Percentiles rank a stretch among this genome's conserved stretches.
phyloP scores from a whole-genome alignment of 1,284 basidiomycete species.

The Bondarzewia mesenterica region DNA sequence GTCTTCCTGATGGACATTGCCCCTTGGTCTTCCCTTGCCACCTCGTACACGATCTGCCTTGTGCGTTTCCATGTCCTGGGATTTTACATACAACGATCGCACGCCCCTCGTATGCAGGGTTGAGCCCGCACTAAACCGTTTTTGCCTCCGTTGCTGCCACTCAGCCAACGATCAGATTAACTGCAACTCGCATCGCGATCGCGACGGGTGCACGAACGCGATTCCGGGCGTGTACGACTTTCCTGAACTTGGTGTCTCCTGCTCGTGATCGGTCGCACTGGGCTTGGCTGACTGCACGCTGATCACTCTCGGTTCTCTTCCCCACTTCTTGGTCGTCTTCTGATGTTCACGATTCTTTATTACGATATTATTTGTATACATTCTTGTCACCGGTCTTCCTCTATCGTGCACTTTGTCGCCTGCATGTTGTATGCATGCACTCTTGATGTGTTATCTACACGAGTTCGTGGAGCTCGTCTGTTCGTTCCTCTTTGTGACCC shows the following conservation, averaged over 20 bases:
- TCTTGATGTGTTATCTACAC: background rate
- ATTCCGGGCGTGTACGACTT: conserved; percentile 38
- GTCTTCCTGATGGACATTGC: background rate
- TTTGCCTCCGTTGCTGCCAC: conserved; percentile 42
- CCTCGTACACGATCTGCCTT: too few species aligned
- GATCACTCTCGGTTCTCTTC: background rate
- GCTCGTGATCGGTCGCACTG: conserved; percentile 20
- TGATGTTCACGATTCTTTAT: background rate
- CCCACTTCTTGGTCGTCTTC: background rate
- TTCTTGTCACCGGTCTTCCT: background rate
- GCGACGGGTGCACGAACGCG: conserved; percentile 31
- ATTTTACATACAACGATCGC: background rate
- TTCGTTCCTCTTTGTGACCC: background rate
- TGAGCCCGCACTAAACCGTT: conserved; percentile 36
- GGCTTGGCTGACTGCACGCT: background rate
- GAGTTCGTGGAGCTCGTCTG: background rate
- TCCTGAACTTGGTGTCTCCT: conserved; percentile 27
- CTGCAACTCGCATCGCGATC: conserved; percentile 44
- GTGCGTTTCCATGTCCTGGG: conserved; percentile 1
- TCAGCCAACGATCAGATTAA: conserved; percentile 33
- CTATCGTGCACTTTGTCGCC: background rate
- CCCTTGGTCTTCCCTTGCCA: too few species aligned
- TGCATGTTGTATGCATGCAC: background rate
- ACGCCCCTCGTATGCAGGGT: conserved; percentile 22
- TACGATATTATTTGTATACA: background rate